A percentile compares a stretch with the other conserved stretches of the same genome.
Conservation (phyloP, 139 green algal species). For the Chlamydomonas schloesseri region DNA sequence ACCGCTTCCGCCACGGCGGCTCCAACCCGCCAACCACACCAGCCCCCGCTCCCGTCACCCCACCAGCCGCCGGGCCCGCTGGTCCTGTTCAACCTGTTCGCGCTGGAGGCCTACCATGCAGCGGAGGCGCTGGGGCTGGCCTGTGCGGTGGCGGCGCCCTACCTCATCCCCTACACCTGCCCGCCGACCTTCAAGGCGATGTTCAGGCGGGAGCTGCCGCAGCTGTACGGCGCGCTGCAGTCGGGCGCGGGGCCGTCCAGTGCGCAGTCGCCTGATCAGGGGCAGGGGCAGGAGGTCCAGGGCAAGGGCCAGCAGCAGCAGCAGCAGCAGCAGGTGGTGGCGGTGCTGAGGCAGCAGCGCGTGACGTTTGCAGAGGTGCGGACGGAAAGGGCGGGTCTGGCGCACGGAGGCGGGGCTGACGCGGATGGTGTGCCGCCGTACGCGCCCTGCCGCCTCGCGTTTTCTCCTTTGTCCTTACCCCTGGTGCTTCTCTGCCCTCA, state of each 20-base stretch:
- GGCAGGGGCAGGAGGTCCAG: background rate
- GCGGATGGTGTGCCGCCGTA: no score
- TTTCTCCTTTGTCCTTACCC: no score
- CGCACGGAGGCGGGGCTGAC: no score
- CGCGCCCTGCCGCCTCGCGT: no score
- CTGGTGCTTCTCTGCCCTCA: no score
- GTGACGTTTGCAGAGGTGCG: conserved; percentile 7
- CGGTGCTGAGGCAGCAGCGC: no score
- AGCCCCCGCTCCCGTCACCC: no score
- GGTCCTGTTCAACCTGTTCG: conserved; percentile 76
- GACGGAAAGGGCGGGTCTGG: no score
- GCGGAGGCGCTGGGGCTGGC: conserved; percentile 67
- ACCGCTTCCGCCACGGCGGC: no score
- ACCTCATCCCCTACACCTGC: conserved; percentile 70
- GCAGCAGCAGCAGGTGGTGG: background rate
- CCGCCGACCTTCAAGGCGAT: conserved; percentile 48
- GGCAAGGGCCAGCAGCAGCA: background rate
- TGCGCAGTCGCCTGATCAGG: no score
- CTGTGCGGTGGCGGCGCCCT: conserved; percentile 67
- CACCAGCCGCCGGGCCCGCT: no score
- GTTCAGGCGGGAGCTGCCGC: conserved; percentile 48
- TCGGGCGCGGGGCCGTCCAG: background rate
- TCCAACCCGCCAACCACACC: no score
- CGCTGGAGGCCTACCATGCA: conserved; percentile 71
- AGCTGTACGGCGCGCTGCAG: conserved; percentile 45